A percentile compares a stretch with the other conserved stretches of the same genome.
Evolutionary conservation across 371 early-diverging fungal genomes (phyloP).

Genomic region (Lichtheimia ornata): DNA sequence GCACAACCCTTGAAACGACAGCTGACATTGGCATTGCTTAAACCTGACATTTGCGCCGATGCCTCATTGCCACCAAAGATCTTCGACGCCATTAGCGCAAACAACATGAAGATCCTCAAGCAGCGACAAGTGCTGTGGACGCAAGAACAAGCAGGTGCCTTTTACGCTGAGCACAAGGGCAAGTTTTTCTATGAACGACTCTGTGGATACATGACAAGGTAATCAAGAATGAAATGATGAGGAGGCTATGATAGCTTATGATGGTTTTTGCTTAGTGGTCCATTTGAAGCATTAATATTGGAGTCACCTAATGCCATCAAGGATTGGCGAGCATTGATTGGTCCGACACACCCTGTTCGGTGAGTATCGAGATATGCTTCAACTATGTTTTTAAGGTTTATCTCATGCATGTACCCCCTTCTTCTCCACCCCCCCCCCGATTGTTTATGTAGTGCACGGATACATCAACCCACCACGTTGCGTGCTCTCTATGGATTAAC

Average conservation of each 20-base stretch:
- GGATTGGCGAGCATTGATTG: constrained; percentile 66
- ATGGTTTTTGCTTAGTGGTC: constrained; percentile 42
- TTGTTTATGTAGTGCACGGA: constrained; percentile 53
- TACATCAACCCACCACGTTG: constrained; percentile 61
- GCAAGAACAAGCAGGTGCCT: constrained; percentile 57
- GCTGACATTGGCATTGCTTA: constrained; percentile 72
- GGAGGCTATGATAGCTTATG: not conserved
- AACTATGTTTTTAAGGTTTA: too few relatives aligned
- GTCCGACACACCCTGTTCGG: constrained; percentile 70
- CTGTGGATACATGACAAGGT: constrained; percentile 75
- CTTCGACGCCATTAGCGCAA: constrained; percentile 42
- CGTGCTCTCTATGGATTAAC: constrained; percentile 77
- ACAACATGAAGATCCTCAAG: constrained; percentile 45
- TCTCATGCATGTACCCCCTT: too few relatives aligned
- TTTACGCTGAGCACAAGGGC: constrained; percentile 68
- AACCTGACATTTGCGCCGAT: constrained; percentile 78
- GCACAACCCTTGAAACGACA: constrained; percentile 22
- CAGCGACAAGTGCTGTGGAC: constrained; percentile 61
- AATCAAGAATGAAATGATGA: constrained; percentile 9
- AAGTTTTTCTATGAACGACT: constrained; percentile 69
- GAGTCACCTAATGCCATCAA: constrained; percentile 63
- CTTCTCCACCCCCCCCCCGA: not conserved
- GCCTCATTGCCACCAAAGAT: constrained; percentile 42
- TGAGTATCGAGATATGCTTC: constrained; percentile 22
- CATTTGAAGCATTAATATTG: constrained; percentile 60